Percentiles rank a stretch among this genome's conserved stretches.
Conservation (phyloP, 345 rosid genomes). For the Hibiscus trionum region DNA sequence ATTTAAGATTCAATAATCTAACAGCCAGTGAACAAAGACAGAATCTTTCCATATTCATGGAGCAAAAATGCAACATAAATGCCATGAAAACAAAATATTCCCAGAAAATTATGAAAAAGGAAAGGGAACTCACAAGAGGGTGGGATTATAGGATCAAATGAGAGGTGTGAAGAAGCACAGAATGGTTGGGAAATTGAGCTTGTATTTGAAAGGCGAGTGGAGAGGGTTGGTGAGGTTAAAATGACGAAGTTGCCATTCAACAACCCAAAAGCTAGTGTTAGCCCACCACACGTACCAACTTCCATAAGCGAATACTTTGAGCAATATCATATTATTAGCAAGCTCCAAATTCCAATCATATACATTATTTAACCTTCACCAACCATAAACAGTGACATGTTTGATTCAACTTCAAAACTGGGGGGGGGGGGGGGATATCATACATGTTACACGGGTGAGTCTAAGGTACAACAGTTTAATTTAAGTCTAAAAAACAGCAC, state of each 20-base stretch:
- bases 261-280: not conserved
- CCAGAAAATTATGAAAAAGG: not conserved
- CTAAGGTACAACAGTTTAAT: too few relatives aligned
- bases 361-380: not conserved
- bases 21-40: not conserved
- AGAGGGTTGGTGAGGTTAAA: not conserved
- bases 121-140: not conserved
- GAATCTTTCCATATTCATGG: not conserved
- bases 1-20: not conserved
- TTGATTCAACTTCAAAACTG: not conserved
- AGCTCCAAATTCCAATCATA: not conserved
- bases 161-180: not conserved
- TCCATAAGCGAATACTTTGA: too few relatives aligned
- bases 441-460: too few relatives aligned
- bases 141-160: not conserved
- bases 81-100: not conserved
- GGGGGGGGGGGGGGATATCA: too few relatives aligned
- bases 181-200: not conserved
- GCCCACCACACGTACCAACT: not conserved
- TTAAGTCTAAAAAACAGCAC: too few relatives aligned
- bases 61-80: not conserved
- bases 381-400: not conserved
- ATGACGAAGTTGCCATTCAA: slow-evolving; percentile 2
- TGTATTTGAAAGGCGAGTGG: not conserved
- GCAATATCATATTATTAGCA: too few relatives aligned